Base-by-base conservation (phyloP, 2,329 filamentous ascomycete species). In the Didymella arachidicola region DNA sequence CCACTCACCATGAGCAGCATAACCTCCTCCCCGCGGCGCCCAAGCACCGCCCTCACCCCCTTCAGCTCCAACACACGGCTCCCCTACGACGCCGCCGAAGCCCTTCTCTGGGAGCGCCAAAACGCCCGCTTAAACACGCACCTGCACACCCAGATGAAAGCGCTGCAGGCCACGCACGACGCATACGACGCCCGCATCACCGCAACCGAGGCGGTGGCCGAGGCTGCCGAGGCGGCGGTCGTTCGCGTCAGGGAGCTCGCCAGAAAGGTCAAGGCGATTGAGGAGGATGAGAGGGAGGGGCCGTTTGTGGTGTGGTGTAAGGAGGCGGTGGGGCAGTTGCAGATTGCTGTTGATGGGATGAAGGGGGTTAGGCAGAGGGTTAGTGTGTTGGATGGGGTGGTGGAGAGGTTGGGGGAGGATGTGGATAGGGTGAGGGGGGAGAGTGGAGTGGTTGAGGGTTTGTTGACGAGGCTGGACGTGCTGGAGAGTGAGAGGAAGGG, bases 61-160 rank as follows among this genome's bases (percentile, higher is more conserved):
- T 42, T 49, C 8, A 50, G 47, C 8, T 43, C 57, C 10, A 49
- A 47, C 11, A 45, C 59, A 38, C 63, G 66, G 10, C 62, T 68
- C 51, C 57, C 68, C 10, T 66, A 67, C 29, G 58, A 60, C 32
- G 61, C 67, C 2, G 67, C 61, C 14, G 67, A 69, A 49, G 62
- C 68, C 7, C 69, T 80, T 5, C 66, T 81, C 8, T 80, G 78
- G 78, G 76, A 73, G 1, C 73, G 78, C 27, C 76, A 79, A 45
- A 67, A 79, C 29, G 76, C 77, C 57, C 69, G 73, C 26, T 72
- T 79, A 43, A 72, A 80, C 56, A 64, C 60, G 4, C 64, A 70
- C 44, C 67, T 80, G 3, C 69, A 77, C 7, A 55, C 63, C 0
- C 74, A 77, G 19, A 70, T 79, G 66, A 69, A 73, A 45, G 57